Evolutionary conservation across 345 rosid genomes (phyloP), one percentile per base, ranked within the genome.

Genomic region (Syzygium aqueum): DNA sequence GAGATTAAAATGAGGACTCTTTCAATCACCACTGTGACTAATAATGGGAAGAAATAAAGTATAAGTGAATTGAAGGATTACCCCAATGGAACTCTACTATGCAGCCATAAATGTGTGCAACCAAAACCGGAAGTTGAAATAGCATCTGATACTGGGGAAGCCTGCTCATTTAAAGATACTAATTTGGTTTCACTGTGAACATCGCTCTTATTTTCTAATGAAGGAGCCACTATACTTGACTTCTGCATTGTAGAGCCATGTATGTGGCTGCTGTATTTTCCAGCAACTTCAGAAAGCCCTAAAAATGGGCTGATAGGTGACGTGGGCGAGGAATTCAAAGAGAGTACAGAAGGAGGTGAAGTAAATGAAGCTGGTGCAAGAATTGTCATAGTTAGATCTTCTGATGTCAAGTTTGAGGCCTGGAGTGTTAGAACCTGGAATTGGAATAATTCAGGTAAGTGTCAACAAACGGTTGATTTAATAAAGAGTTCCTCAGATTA

Each of bases 31-130:
- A 33, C 56, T 91, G n/a, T 63, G 28, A 57, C 21, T 50, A 85
- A 56, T 53, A 84, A 88, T 83, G 56, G 87, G 16, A 63, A 85
- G 84, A 46, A 61, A 89, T 30, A 88, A 78, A 77, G 80, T 19
- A 67, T 85, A 87, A 67, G 86, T 53, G 85, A 40, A 82, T 78
- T 86, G 67, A 63, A 50, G 84, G 85, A 67, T 91, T 95, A 96
- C 99, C 99, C 99, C 77, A 98, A 89, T 56, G 99, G 99, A 89
- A 96, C 98, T 93, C 98, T 94, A 92, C 99, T 97, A 91, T 96
- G 99, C 90, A 98, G 93, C 99, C 99, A 98, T 59, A 96, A 93
- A 94, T 98, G 99, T 23, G 98, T 92, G 86, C 97, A 96, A 25
- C 95, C 95, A 54, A 92, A 90, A 88, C 94, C 97, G 85, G 94